These are phyloP conservation scores for Metschnikowia chrysomelidarum DNA, from an alignment of 805 yeast species.

Conservation along the genomic window DNA sequence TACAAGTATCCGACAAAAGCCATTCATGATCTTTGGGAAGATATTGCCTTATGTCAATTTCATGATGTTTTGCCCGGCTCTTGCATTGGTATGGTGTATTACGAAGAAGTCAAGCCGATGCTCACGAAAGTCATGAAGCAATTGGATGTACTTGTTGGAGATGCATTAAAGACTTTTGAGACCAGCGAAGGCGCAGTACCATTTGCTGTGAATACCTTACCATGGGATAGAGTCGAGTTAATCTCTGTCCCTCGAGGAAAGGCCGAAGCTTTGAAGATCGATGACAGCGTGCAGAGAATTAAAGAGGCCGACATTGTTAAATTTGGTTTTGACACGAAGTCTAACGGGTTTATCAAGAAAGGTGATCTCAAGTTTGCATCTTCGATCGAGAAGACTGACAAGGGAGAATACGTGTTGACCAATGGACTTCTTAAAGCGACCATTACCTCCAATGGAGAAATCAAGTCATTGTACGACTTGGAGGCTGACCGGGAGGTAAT, in stretches of 20 bases:
- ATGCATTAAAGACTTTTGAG: conserved; percentile 38
- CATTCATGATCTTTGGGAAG: conserved; percentile 79
- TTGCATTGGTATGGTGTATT: conserved; percentile 86
- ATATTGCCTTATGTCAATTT: conserved; percentile 85
- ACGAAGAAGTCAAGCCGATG: conserved; percentile 82
- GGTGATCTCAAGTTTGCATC: conserved; percentile 44
- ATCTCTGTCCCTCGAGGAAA: conserved; percentile 30
- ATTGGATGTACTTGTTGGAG: conserved; percentile 50
- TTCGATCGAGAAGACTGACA: conserved; percentile 39
- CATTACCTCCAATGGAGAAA: conserved; percentile 50
- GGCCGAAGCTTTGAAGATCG: conserved; percentile 5
- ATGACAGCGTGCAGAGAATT: conserved; percentile 6
- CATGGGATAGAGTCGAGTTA: conserved; percentile 60
- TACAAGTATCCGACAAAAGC: conserved; percentile 73
- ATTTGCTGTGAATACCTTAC: conserved; percentile 49
- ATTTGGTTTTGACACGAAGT: conserved; percentile 14
- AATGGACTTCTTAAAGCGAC: conserved; percentile 62
- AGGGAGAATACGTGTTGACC: conserved; percentile 47
- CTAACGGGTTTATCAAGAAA: conserved; percentile 15
- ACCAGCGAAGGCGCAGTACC: conserved; percentile 1
- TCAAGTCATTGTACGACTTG: conserved; percentile 64
- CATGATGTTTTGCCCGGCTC: conserved; percentile 99
- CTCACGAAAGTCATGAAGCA: conserved; percentile 53
- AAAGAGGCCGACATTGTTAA: conserved; percentile 9
- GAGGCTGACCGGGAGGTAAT: conserved; percentile 60